These are phyloP conservation scores for Echinosphaeria canescens DNA, from an alignment of 2,329 filamentous ascomycete species.

Conservation along the genomic window DNA sequence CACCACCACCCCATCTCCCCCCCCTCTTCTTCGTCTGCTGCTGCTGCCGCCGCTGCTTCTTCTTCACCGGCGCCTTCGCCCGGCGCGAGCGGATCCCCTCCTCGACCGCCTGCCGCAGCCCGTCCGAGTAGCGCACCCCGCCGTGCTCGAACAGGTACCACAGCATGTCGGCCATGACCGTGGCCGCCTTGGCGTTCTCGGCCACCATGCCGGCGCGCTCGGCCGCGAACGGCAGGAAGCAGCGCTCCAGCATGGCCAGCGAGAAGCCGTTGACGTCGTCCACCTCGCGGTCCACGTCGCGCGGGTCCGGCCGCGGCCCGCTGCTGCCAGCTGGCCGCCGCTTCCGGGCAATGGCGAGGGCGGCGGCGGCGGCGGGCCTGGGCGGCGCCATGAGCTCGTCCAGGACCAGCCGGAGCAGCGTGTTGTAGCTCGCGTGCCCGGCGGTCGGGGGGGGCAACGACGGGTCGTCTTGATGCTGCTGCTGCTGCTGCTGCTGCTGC, in stretches of 20 bases:
- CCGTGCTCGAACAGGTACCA: slow-evolving; percentile 22
- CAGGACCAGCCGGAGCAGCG: slow-evolving; percentile 14
- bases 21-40: too few species aligned
- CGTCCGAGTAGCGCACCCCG: slow-evolving; percentile 12
- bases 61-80: slow-evolving; percentile 20
- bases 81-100: slow-evolving; percentile 25
- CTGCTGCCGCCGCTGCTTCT: too few species aligned
- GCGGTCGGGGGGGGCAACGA: too few species aligned
- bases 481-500: too few species aligned
- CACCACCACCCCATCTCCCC: too few species aligned
- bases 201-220: slow-evolving; percentile 32
- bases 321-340: too few species aligned
- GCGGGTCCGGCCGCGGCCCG: slow-evolving; percentile 20
- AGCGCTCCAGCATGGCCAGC: slow-evolving; percentile 23
- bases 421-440: slow-evolving; percentile 17
- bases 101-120: slow-evolving; percentile 16
- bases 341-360: too few species aligned
- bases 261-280: slow-evolving; percentile 18
- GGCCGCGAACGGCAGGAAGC: slow-evolving; percentile 45
- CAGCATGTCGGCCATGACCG: slow-evolving; percentile 44
- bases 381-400: slow-evolving; percentile 21
- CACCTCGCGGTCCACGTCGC: slow-evolving; percentile 13
- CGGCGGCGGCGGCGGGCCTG: too few species aligned
- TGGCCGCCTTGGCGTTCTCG: slow-evolving; percentile 53
- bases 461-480: too few species aligned